A percentile compares a stretch with the other conserved stretches of the same genome.
These are phyloP conservation scores for Boletus rex-veris DNA, from an alignment of 768 basidiomycete species.

Conservation along the genomic window DNA sequence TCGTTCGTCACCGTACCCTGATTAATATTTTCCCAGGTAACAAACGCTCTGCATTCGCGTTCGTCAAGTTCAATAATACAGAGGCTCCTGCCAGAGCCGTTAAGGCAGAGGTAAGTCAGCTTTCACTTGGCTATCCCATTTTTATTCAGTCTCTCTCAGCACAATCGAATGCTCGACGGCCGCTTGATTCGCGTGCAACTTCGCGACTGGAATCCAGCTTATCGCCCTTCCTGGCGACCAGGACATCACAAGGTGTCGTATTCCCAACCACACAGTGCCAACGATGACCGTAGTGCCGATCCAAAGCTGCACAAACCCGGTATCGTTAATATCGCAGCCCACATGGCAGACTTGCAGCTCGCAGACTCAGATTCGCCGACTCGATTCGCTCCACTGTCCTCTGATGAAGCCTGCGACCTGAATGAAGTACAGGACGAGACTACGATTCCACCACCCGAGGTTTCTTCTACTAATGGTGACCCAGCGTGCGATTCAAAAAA, in stretches of 20 bases:
- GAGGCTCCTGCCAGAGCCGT: conserved; percentile 68
- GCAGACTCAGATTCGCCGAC: conserved; percentile 1
- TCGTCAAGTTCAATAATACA: conserved; percentile 65
- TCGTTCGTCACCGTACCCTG: not conserved
- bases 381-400: not conserved
- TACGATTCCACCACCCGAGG: not conserved
- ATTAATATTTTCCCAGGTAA: conserved; percentile 40
- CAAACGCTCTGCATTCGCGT: conserved; percentile 71
- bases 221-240: conserved; percentile 38
- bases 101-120: conserved; percentile 50
- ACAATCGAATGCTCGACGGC: conserved; percentile 65
- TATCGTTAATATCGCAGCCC: conserved; percentile 6
- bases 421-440: conserved; percentile 19
- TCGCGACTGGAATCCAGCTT: conserved; percentile 62
- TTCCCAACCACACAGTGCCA: conserved; percentile 17
- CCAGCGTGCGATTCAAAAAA: conserved; percentile 2
- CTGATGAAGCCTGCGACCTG: conserved; percentile 10
- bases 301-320: conserved; percentile 6
- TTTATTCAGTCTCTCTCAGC: conserved; percentile 39
- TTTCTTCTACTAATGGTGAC: conserved; percentile 3
- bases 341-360: conserved; percentile 12
- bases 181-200: conserved; percentile 74
- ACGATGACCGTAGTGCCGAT: conserved; percentile 12
- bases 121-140: not conserved
- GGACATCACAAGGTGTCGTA: conserved; percentile 38